These are phyloP conservation scores for Chaetomium tenue DNA, from an alignment of 495 filamentous ascomycete genomes.

Conservation along the genomic window DNA sequence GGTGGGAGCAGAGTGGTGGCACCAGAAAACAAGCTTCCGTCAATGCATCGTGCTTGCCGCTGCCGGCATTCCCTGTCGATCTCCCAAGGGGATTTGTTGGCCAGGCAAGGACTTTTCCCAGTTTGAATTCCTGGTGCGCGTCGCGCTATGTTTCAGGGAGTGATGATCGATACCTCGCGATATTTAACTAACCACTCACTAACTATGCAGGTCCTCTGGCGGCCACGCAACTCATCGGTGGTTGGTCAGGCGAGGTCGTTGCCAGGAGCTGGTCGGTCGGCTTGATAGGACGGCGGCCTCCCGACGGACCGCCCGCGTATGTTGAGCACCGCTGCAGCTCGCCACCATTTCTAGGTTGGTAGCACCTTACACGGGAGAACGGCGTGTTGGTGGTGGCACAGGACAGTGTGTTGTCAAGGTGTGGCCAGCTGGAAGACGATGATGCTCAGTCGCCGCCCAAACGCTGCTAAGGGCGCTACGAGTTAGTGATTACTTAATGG, in stretches of 20 bases:
- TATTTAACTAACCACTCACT: neutral
- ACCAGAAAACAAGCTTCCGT: slow-evolving; percentile 17
- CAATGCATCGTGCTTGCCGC: neutral
- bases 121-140: neutral
- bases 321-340: slow-evolving; percentile 1
- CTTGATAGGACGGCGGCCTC: neutral
- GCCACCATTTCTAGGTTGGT: neutral
- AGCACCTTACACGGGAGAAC: neutral
- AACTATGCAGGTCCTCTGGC: neutral
- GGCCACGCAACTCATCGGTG: neutral
- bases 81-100: neutral
- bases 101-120: neutral
- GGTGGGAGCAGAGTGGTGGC: slow-evolving; percentile 8
- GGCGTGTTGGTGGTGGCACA: neutral
- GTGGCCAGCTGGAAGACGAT: too few species aligned
- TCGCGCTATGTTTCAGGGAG: neutral
- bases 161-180: neutral
- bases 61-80: neutral
- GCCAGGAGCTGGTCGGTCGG: neutral
- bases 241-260: neutral
- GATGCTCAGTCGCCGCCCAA: too few species aligned
- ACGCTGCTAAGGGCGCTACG: too few species aligned
- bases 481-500: too few species aligned
- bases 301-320: neutral
- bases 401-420: too few species aligned